Percentiles rank a stretch among this genome's conserved stretches.
phyloP scores from a whole-genome alignment of 2,329 filamentous ascomycete species.

The Phoma sp. region DNA sequence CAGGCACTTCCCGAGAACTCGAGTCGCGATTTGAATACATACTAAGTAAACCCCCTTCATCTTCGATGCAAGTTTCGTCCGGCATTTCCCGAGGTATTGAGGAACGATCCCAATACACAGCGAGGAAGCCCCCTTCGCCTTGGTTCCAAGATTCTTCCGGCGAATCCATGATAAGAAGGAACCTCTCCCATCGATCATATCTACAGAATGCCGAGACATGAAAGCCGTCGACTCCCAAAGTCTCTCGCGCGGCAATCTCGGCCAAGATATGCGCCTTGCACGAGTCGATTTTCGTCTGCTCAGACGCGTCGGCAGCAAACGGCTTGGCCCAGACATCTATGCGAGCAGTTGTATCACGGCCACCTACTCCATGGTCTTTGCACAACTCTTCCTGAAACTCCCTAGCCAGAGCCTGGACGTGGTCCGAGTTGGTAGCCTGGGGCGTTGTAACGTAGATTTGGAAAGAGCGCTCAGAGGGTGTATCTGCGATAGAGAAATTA shows the following conservation, averaged over 20 bases:
- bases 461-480: constrained; percentile 15
- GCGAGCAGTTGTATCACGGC: constrained; percentile 8
- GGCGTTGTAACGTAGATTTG: constrained; percentile 23
- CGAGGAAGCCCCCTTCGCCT: constrained; percentile 16
- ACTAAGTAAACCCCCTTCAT: constrained; percentile 1
- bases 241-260: constrained; percentile 16
- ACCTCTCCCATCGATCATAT: constrained; percentile 10
- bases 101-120: constrained; percentile 19
- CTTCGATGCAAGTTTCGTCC: constrained; percentile 2
- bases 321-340: constrained; percentile 21
- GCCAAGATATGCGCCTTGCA: constrained; percentile 20
- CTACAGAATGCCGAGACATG: constrained; percentile 8
- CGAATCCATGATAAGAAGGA: constrained; percentile 15
- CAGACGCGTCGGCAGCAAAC: constrained; percentile 10
- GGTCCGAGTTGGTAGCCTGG: constrained; percentile 11
- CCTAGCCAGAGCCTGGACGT: constrained; percentile 14
- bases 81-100: constrained; percentile 4
- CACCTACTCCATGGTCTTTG: constrained; percentile 11
- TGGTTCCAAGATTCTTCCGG: constrained; percentile 18
- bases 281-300: constrained; percentile 11
- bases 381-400: constrained; percentile 16
- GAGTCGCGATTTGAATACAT: not conserved
- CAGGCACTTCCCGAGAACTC: not conserved
- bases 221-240: constrained; percentile 4
- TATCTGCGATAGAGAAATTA: constrained; percentile 13